These are phyloP conservation scores for Acorus gramineus DNA, from an alignment of 106 monocot species.

Conservation along the genomic window DNA sequence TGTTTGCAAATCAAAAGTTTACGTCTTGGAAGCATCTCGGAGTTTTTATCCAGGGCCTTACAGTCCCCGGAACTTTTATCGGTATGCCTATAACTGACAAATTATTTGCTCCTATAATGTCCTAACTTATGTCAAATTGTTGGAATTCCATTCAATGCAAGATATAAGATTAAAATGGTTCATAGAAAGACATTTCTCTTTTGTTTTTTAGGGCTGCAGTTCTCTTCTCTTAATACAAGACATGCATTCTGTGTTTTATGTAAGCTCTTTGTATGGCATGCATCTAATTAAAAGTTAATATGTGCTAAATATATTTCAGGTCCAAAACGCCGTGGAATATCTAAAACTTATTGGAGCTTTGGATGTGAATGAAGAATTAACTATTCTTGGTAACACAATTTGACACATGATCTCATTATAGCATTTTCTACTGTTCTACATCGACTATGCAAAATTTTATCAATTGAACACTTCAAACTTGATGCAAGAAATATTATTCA, in stretches of 20 bases:
- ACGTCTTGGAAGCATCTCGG: conserved; percentile 82
- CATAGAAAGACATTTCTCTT: no score
- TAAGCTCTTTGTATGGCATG: no score
- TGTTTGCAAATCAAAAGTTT: conserved; percentile 98
- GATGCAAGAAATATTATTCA: conserved; percentile 7
- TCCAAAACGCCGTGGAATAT: conserved; percentile 99
- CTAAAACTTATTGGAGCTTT: conserved; percentile 92
- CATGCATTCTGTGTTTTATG: no score
- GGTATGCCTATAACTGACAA: conserved; percentile 21
- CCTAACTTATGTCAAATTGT: no score
- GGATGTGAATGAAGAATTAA: conserved; percentile 86
- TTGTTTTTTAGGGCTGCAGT: no score
- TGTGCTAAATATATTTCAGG: conserved; percentile 30
- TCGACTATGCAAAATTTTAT: no score
- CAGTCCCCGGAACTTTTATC: conserved; percentile 90
- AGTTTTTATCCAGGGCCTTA: conserved; percentile 88
- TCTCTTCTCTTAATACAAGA: no score
- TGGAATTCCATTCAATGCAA: no score
- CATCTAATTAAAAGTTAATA: no score
- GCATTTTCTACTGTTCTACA: background rate
- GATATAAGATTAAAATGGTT: no score
- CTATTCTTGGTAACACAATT: conserved; percentile 55
- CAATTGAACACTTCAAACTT: no score
- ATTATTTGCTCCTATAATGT: no score
- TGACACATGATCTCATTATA: background rate